Conservation (phyloP, 371 early-diverging fungal genomes). For the Mucor piriformis region DNA sequence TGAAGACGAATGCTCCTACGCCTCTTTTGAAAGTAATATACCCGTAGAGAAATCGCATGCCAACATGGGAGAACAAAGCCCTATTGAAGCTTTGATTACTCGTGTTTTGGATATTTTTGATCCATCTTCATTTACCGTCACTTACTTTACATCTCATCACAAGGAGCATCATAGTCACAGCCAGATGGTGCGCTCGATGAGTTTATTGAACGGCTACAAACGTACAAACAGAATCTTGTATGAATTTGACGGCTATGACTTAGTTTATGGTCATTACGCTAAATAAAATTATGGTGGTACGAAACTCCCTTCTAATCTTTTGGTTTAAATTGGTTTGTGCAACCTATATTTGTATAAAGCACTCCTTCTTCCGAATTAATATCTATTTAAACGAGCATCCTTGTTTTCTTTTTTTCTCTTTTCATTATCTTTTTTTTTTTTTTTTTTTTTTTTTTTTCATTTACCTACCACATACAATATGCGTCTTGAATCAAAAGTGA, state of each 20-base stretch:
- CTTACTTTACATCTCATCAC: conserved; percentile 74
- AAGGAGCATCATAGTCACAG: conserved; percentile 36
- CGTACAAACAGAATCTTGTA: conserved; percentile 73
- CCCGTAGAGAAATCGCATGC: conserved; percentile 55
- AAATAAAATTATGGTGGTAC: conserved; percentile 12
- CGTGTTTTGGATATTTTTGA: conserved; percentile 81
- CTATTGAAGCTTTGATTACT: conserved; percentile 62
- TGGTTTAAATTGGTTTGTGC: conserved; percentile 1
- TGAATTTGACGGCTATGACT: conserved; percentile 78
- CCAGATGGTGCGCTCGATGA: conserved; percentile 51
- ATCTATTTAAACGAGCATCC: conserved; percentile 3
- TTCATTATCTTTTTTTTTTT: background rate
- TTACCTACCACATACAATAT: conserved; percentile 13
- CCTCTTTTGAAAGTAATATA: conserved; percentile 93
- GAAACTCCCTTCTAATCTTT: background rate
- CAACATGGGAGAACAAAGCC: conserved; percentile 41
- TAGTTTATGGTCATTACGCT: conserved; percentile 71
- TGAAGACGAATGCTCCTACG: conserved; percentile 95
- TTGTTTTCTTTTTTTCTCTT: background rate
- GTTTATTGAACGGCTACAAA: conserved; percentile 57
- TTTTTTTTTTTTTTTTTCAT: conserved; percentile 6
- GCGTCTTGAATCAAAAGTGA: conserved; percentile 31
- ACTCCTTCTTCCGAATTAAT: background rate
- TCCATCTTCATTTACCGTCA: conserved; percentile 81
- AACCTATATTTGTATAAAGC: background rate